Percentiles rank a stretch among this genome's conserved stretches.
Evolutionary conservation across 2,329 filamentous ascomycete species (phyloP).

Genomic region (Pleoardoris graminearum): DNA sequence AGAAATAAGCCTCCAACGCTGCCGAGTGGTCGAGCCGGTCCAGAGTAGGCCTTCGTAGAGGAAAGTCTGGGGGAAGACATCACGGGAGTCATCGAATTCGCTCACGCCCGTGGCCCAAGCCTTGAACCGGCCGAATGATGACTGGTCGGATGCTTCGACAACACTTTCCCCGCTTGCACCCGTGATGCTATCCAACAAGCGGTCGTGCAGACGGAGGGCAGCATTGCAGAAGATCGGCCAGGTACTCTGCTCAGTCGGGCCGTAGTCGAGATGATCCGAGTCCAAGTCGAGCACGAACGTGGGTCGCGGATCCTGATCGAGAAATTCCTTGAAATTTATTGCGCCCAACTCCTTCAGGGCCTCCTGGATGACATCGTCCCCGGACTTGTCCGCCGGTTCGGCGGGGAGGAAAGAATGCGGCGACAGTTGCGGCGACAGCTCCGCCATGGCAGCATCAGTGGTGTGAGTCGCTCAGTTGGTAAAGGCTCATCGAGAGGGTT

Average conservation of each 20-base stretch:
- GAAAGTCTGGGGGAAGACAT: constrained; percentile 51
- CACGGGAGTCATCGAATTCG: constrained; percentile 50
- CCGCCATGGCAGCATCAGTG: constrained; percentile 4
- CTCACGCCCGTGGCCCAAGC: constrained; percentile 50
- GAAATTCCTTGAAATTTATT: constrained; percentile 31
- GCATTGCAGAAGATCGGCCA: constrained; percentile 38
- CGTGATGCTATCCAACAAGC: constrained; percentile 31
- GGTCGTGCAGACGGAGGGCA: constrained; percentile 33
- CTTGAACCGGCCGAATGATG: constrained; percentile 45
- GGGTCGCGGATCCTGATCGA: constrained; percentile 38
- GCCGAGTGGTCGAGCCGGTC: constrained; percentile 35
- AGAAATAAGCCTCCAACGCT: constrained; percentile 36
- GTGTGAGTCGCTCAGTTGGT: background rate
- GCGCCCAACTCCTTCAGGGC: constrained; percentile 28
- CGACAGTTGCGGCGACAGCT: background rate
- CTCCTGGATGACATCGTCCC: constrained; percentile 16
- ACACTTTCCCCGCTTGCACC: constrained; percentile 8
- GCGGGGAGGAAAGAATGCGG: background rate
- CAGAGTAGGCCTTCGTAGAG: constrained; percentile 36
- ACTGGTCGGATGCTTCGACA: background rate
- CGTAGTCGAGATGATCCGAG: constrained; percentile 26
- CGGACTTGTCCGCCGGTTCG: constrained; percentile 1
- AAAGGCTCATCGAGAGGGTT: background rate
- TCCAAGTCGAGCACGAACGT: constrained; percentile 40
- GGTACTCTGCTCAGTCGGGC: constrained; percentile 15